phyloP scores from a whole-genome alignment of 495 filamentous ascomycete genomes.

The Parachaetomium inaequale region DNA sequence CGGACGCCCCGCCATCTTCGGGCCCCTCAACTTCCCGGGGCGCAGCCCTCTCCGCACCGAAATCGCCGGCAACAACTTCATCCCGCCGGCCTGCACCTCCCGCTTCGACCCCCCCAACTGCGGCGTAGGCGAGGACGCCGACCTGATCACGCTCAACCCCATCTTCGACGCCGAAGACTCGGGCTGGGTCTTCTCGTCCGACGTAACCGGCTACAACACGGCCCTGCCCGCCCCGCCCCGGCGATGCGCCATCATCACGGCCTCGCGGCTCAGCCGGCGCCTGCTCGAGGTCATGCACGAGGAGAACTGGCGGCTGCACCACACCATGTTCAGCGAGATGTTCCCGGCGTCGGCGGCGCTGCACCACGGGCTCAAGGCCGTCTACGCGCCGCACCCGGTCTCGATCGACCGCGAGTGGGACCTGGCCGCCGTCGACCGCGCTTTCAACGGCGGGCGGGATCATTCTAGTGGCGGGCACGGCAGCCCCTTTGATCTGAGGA shows the following conservation, averaged over 20 bases:
- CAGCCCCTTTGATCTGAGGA: conserved; percentile 69
- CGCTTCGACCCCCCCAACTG: conserved; percentile 44
- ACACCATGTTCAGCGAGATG: conserved; percentile 94
- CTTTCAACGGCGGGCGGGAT: conserved; percentile 82
- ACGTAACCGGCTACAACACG: conserved; percentile 81
- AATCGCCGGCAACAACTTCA: conserved; percentile 56
- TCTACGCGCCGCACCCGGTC: conserved; percentile 87
- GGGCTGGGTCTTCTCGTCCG: conserved; percentile 79
- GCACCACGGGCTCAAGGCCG: conserved; percentile 92
- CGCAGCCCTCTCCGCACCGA: conserved; percentile 57
- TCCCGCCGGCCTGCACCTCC: conserved; percentile 46
- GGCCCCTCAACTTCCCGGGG: conserved; percentile 63
- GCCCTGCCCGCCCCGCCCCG: conserved; percentile 65
- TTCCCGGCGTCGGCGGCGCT: conserved; percentile 79
- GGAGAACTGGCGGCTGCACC: conserved; percentile 71
- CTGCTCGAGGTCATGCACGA: conserved; percentile 84
- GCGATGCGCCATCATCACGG: conserved; percentile 79
- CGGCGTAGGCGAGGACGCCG: conserved; percentile 87
- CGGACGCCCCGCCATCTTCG: conserved; percentile 69
- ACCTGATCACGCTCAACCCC: conserved; percentile 92
- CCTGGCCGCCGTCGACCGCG: conserved; percentile 64
- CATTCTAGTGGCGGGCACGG: conserved; percentile 65
- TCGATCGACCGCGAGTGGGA: conserved; percentile 83
- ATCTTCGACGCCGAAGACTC: conserved; percentile 85
- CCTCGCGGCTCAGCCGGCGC: conserved; percentile 73